Evolutionary conservation across 768 basidiomycete genomes (phyloP), one percentile per base, ranked within the genome.

Genomic region (Sporobolomyces roseus): DNA sequence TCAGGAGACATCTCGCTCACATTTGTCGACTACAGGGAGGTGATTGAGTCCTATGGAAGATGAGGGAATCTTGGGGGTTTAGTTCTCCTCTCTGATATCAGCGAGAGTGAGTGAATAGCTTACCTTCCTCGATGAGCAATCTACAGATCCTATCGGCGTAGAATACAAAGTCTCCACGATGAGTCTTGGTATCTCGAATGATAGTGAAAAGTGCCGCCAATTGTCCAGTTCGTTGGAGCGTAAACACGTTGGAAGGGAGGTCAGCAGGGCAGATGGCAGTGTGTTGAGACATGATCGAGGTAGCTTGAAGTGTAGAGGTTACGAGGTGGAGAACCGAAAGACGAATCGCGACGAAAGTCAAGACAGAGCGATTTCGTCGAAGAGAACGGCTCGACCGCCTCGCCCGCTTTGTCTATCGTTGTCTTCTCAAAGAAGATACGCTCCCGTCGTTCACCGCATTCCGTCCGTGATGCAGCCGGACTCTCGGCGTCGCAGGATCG

Each of bases 41-140:
- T 88, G 93, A 78, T 99, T 98, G 70, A 97, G 80, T 25, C 93
- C 91, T 80, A 89, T 86, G n/a, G n/a, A n/a, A n/a, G n/a, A n/a
- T n/a, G n/a, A n/a, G 17, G 17, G 21, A 17, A 43, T 23, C 17
- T 25, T 29, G 16, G 59, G 41, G 35, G 10, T 32, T 45, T 45
- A 17, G 9, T 41, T 41, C 38, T 17, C 38, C 38, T 41, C 38
- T 41, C 17, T 41, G 10, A 9, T 17, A 41, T 41, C 38, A 41
- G 38, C 38, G 38, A 41, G 38, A 41, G 10, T 9, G 17, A 41
- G 9, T 41, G 38, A 41, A 41, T 9, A 17, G 19, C 78, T 41
- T 30, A 79, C 81, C 81, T 74, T 82, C 81, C 75, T 83, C 81
- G 33, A 83, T 82, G 27, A 83, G 71, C n/a, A 83, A 65, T 5